A percentile compares a stretch with the other conserved stretches of the same genome.
These are phyloP conservation scores for Aspergillus sp. DNA, from an alignment of 2,329 filamentous ascomycete genomes.

Conservation along the genomic window DNA sequence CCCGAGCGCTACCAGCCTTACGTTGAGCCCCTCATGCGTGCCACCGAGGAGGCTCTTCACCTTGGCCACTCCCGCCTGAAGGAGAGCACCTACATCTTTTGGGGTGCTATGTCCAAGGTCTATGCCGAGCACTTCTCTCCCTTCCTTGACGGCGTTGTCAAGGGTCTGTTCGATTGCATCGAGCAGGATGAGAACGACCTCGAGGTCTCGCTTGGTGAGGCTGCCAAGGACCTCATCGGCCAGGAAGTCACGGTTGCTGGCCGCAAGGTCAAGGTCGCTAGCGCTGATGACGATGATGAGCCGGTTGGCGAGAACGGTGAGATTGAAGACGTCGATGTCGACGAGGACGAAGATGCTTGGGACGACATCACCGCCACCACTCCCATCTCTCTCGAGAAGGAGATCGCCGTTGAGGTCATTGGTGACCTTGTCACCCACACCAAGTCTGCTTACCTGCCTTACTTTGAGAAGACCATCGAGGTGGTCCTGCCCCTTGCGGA, in stretches of 20 bases:
- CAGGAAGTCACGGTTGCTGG: constrained; percentile 75
- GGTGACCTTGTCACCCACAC: constrained; percentile 89
- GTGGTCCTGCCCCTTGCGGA: constrained; percentile 76
- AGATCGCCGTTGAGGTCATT: constrained; percentile 92
- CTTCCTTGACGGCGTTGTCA: constrained; percentile 46
- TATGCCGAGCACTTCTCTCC: constrained; percentile 66
- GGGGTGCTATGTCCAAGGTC: constrained; percentile 91
- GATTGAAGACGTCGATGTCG: constrained; percentile 63
- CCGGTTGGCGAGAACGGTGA: constrained; percentile 53
- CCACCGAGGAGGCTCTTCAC: constrained; percentile 84
- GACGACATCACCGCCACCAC: constrained; percentile 81
- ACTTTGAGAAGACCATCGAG: constrained; percentile 85
- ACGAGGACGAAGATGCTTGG: constrained; percentile 80
- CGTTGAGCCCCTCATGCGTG: constrained; percentile 83
- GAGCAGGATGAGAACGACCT: constrained; percentile 84
- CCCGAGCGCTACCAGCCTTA: constrained; percentile 84
- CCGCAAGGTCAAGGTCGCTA: constrained; percentile 80
- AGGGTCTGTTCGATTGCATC: constrained; percentile 72
- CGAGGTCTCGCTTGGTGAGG: constrained; percentile 71
- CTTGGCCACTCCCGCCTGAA: constrained; percentile 87
- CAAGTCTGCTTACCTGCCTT: constrained; percentile 74
- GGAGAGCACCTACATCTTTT: constrained; percentile 96
- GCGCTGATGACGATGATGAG: constrained; percentile 57
- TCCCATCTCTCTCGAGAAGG: constrained; percentile 90
- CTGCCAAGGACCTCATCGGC: constrained; percentile 70